phyloP scores from a whole-genome alignment of 164 flowering plant genomes.

The Amborella trichopoda region DNA sequence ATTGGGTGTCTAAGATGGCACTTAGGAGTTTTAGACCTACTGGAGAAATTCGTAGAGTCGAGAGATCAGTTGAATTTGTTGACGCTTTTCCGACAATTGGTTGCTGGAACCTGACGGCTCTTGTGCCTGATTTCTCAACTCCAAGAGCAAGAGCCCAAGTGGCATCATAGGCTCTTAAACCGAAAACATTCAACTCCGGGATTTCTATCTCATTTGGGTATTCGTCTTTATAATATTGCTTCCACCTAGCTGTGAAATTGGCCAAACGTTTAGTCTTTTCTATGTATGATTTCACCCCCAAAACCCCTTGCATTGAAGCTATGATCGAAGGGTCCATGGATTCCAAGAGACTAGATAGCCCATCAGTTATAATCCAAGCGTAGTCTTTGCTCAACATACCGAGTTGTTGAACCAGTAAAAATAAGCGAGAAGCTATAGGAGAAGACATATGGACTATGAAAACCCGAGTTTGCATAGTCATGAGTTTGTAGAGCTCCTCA shows the following conservation, averaged over 20 bases:
- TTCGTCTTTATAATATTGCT: neutral
- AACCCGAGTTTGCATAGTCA: conserved; percentile 14
- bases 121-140: conserved; percentile 2
- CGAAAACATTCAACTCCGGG: conserved; percentile 3
- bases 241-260: conserved; percentile 10
- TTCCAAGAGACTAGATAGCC: conserved; percentile 6
- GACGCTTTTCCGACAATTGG: neutral
- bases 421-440: conserved; percentile 12
- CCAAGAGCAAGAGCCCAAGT: conserved; percentile 13
- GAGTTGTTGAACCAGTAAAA: conserved; percentile 1
- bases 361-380: conserved; percentile 16
- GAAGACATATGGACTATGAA: conserved; percentile 14
- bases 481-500: conserved; percentile 13
- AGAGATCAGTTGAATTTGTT: conserved; percentile 9
- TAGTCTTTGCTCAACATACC: conserved; percentile 15
- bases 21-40: conserved; percentile 14
- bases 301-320: conserved; percentile 18
- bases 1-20: conserved; percentile 8
- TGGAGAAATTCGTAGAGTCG: conserved; percentile 8
- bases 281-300: conserved; percentile 14
- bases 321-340: conserved; percentile 9
- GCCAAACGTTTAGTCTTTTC: conserved; percentile 6
- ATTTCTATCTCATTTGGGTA: neutral
- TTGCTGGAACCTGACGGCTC: neutral
- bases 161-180: conserved; percentile 18